Percentiles rank a stretch among this genome's conserved stretches.
phyloP scores from a whole-genome alignment of 1,139 yeast genomes.

The Debaryomycetaceae sp. region DNA sequence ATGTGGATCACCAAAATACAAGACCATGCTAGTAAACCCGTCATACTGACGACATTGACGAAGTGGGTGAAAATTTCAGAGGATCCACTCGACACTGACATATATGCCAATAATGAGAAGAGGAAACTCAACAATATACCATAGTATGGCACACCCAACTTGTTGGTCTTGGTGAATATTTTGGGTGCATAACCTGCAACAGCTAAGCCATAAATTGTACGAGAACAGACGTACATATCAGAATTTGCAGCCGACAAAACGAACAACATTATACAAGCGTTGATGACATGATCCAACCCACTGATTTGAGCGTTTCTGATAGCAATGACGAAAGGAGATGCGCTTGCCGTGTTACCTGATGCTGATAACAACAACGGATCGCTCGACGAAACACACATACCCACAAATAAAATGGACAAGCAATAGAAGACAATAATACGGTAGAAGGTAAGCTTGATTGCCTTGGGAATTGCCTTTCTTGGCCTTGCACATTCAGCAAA shows the following conservation, averaged over 20 bases:
- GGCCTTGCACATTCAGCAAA: constrained; percentile 80
- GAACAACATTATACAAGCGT: constrained; percentile 43
- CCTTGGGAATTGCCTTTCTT: constrained; percentile 71
- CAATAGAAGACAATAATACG: constrained; percentile 72
- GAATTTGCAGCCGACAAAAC: constrained; percentile 48
- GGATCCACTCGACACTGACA: constrained; percentile 55
- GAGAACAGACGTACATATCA: constrained; percentile 46
- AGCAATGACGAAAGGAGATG: constrained; percentile 70
- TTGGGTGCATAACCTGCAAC: constrained; percentile 53
- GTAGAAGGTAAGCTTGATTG: constrained; percentile 71
- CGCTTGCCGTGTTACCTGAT: constrained; percentile 54
- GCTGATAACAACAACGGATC: constrained; percentile 40
- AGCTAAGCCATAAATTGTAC: constrained; percentile 43
- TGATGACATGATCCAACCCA: constrained; percentile 45
- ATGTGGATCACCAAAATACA: constrained; percentile 60
- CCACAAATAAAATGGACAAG: constrained; percentile 61
- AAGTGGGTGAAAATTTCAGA: constrained; percentile 59
- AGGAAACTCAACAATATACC: constrained; percentile 9
- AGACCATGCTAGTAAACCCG: constrained; percentile 72
- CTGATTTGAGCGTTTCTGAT: constrained; percentile 40
- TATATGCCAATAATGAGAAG: constrained; percentile 47
- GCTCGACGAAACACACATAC: constrained; percentile 71
- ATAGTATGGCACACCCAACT: constrained; percentile 35
- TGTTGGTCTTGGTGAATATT: constrained; percentile 39
- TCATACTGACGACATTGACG: constrained; percentile 69